phyloP scores from a whole-genome alignment of 495 filamentous ascomycete genomes.

The Aspergillus indologenus region DNA sequence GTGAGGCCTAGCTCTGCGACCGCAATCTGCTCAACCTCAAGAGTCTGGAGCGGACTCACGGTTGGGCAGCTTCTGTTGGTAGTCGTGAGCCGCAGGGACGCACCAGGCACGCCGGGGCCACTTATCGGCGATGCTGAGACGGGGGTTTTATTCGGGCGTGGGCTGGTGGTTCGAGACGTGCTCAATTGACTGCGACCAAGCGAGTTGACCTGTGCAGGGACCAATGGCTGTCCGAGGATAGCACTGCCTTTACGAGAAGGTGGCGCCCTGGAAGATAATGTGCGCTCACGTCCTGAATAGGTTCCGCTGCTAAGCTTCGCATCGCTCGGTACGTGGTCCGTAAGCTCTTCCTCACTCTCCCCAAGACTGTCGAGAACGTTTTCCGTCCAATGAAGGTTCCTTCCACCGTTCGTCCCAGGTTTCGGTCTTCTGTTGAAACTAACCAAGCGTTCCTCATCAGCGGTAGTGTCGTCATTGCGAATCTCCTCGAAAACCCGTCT shows the following conservation, averaged over 20 bases:
- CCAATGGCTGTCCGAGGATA: constrained; percentile 37
- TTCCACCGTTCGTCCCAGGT: constrained; percentile 75
- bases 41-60: constrained; percentile 79
- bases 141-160: constrained; percentile 35
- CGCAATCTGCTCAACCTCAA: constrained; percentile 86
- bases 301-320: constrained; percentile 54
- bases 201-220: constrained; percentile 35
- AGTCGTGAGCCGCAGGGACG: constrained; percentile 48
- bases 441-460: constrained; percentile 84
- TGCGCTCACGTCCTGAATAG: constrained; percentile 52
- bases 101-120: constrained; percentile 30
- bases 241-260: constrained; percentile 63
- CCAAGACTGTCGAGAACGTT: constrained; percentile 75
- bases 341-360: constrained; percentile 69
- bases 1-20: constrained; percentile 78
- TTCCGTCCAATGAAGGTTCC: constrained; percentile 88
- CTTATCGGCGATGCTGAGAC: constrained; percentile 38
- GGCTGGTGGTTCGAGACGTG: constrained; percentile 43
- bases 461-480: constrained; percentile 78
- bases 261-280: constrained; percentile 48
- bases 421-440: constrained; percentile 79
- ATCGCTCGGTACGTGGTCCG: constrained; percentile 53
- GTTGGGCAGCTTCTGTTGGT: constrained; percentile 73
- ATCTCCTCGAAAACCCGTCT: constrained; percentile 83
- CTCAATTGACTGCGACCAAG: constrained; percentile 37